A percentile compares a stretch with the other conserved stretches of the same genome.
Evolutionary conservation across 805 yeast species (phyloP).

Genomic region (Metschnikowia reukaufii): DNA sequence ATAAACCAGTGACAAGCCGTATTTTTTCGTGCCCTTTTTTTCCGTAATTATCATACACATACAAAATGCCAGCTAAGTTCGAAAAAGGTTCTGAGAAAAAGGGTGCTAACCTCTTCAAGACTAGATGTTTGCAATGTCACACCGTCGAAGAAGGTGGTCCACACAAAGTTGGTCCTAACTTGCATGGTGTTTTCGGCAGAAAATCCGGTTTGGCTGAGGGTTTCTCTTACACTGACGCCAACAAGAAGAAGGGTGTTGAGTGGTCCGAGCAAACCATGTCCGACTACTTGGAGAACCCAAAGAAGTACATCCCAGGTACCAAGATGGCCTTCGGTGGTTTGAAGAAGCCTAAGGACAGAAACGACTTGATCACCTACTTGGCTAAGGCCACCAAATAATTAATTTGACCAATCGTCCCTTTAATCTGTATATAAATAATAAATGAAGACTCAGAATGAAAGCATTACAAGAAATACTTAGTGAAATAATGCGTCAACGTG

Average conservation of each 20-base stretch:
- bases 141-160: constrained; percentile 95
- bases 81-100: constrained; percentile 55
- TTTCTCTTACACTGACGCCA: constrained; percentile 96
- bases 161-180: constrained; percentile 98
- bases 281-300: constrained; percentile 98
- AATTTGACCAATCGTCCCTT: not conserved
- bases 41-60: not conserved
- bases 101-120: constrained; percentile 98
- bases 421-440: constrained; percentile 17
- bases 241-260: constrained; percentile 88
- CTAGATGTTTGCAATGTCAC: constrained; percentile 99
- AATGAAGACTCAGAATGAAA: not conserved
- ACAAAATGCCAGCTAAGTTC: constrained; percentile 44
- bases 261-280: constrained; percentile 89
- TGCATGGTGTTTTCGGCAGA: constrained; percentile 94
- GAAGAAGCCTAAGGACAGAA: constrained; percentile 98
- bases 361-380: constrained; percentile 91
- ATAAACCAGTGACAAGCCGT: constrained; percentile 12
- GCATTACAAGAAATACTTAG: not conserved
- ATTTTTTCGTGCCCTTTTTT: constrained; percentile 1
- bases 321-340: constrained; percentile 99
- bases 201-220: constrained; percentile 89
- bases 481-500: no score
- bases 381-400: constrained; percentile 42
- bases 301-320: constrained; percentile 99